A percentile compares a stretch with the other conserved stretches of the same genome.
These are phyloP conservation scores for Coriolopsis trogii DNA, from an alignment of 1,284 basidiomycete species.

Conservation along the genomic window DNA sequence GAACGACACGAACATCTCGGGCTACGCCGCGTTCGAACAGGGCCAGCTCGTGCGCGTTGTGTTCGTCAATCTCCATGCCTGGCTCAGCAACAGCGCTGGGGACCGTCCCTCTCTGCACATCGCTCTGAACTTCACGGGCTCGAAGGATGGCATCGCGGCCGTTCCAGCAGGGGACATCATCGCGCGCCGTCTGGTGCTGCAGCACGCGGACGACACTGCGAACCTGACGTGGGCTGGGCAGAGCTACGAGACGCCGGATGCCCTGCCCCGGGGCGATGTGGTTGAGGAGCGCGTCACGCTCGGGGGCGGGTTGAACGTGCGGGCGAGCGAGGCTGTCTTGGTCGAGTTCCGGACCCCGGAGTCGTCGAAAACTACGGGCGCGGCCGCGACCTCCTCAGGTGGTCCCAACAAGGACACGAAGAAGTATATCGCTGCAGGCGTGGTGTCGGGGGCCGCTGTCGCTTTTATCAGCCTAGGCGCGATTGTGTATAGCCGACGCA, in stretches of 20 bases:
- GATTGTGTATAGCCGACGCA: background rate
- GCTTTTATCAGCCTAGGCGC: background rate
- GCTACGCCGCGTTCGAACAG: constrained; percentile 63
- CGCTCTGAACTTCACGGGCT: constrained; percentile 31
- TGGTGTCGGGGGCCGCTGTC: constrained; percentile 1
- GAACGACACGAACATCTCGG: constrained; percentile 51
- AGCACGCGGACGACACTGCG: constrained; percentile 57
- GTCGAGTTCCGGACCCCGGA: constrained; percentile 30
- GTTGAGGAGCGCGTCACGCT: constrained; percentile 40
- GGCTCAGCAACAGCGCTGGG: constrained; percentile 40
- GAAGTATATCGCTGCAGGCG: constrained; percentile 7
- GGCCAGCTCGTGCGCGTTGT: constrained; percentile 48
- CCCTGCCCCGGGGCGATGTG: constrained; percentile 44
- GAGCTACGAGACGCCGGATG: constrained; percentile 61
- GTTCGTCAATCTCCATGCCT: constrained; percentile 62
- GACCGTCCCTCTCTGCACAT: constrained; percentile 46
- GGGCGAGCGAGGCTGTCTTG: constrained; percentile 56
- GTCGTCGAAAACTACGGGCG: background rate
- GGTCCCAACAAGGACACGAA: background rate
- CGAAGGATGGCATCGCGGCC: background rate
- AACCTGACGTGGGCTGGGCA: constrained; percentile 68
- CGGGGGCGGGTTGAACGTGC: constrained; percentile 49
- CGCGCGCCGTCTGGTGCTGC: constrained; percentile 29
- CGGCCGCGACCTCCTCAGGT: background rate
- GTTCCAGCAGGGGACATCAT: constrained; percentile 1